Percentiles rank a stretch among this genome's conserved stretches.
Conservation (phyloP, 164 flowering plant species). For the Saururus chinensis region DNA sequence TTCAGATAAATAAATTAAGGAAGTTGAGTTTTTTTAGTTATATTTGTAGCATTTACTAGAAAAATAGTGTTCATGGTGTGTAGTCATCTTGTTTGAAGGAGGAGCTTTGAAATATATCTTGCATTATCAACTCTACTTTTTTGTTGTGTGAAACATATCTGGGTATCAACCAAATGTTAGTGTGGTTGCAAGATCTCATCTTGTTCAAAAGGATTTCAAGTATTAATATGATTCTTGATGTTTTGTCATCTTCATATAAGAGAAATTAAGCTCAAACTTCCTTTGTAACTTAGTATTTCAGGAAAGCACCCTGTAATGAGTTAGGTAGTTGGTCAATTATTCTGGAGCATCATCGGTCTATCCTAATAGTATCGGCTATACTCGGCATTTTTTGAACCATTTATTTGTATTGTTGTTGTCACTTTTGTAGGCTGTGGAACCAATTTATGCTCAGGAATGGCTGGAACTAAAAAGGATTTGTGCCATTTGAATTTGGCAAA, state of each 20-base stretch:
- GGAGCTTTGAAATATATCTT: too few species aligned
- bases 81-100: too few species aligned
- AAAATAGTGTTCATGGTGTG: too few species aligned
- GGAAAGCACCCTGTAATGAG: constrained; percentile 37
- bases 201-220: background rate
- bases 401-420: constrained; percentile 73
- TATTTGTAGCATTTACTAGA: too few species aligned
- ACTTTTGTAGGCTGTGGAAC: constrained; percentile 39
- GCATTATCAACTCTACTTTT: too few species aligned
- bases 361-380: constrained; percentile 48
- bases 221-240: constrained; percentile 48
- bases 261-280: constrained; percentile 29
- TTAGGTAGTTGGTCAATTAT: constrained; percentile 48
- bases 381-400: constrained; percentile 52
- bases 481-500: constrained; percentile 45
- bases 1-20: too few species aligned
- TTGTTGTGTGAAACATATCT: too few species aligned
- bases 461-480: constrained; percentile 31
- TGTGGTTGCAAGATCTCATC: too few species aligned
- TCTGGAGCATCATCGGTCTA: constrained; percentile 55
- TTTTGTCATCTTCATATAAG: constrained; percentile 34
- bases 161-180: too few species aligned
- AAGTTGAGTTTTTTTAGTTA: too few species aligned
- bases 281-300: constrained; percentile 25
- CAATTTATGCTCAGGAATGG: constrained; percentile 40